Base-by-base conservation (phyloP, 2,329 filamentous ascomycete genomes). In the Colletotrichum sp. region DNA sequence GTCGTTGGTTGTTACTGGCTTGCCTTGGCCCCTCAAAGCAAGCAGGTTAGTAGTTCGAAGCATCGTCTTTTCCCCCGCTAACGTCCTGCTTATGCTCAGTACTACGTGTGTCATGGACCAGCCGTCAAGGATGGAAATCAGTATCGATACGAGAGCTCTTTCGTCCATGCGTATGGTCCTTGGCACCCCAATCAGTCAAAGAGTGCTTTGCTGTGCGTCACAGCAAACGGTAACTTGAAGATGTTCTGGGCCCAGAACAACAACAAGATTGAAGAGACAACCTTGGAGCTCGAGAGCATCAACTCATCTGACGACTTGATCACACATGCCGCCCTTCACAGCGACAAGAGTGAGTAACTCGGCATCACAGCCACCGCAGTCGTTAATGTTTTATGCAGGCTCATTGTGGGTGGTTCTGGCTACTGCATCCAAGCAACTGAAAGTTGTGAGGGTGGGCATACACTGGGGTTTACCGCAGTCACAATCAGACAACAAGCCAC, bases 1-100 rank as follows among this genome's bases (percentile, higher is more conserved):
- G 88, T 98, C 7, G 95, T 97, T 8, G 97, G 96, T 5, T 91
- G 95, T 82, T 94, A 95, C 84, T 99, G 97, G 97, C 87, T 98
- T 70, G 87, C 89, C n/a, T 87, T 93, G 28, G 86, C 89, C 32
- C 88, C 89, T 5, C 80, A 81, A n/a, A 82, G 82, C 79, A 84
- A 85, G 79, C 84, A 87, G 80, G 85, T 85, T 78, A 65, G 79
- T 68, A 28, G 10, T 8, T 8, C 8, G n/a, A 48, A 52, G 75
- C 82, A 55, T 79, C 67, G 43, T 56, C 36, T 28, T 28, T n/a
- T 66, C 26, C 66, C 30, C 30, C 26, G 55, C 43, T 73, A 58
- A 69, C 66, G 36, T n/a, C 36, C 38, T 34, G 48, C n/a, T n/a
- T 10, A 48, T 48, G 38, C 38, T 13, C 34, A 78, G 6, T 88